phyloP scores from a whole-genome alignment of 257 asterid species.

The Knoxia roxburghii region DNA sequence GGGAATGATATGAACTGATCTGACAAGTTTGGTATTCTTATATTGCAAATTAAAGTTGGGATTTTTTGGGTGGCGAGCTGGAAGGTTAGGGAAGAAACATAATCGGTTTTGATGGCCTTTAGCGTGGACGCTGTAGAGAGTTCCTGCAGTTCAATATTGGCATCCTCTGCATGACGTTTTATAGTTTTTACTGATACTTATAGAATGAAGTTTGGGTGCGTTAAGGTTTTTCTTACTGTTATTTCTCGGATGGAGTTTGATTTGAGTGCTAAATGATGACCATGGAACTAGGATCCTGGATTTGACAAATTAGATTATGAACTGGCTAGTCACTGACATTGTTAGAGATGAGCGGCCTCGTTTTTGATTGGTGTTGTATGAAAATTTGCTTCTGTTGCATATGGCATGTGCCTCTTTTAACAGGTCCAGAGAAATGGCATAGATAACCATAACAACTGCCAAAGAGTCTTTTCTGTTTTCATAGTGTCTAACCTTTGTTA shows the following conservation, averaged over 20 bases:
- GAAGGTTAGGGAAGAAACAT: too few relatives aligned
- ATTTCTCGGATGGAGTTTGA: too few relatives aligned
- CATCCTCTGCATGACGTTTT: background rate
- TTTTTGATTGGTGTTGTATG: background rate
- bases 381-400: background rate
- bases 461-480: background rate
- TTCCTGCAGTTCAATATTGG: background rate
- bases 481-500: background rate
- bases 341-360: background rate
- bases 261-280: background rate
- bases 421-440: background rate
- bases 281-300: background rate
- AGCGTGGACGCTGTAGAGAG: background rate
- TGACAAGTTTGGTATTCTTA: background rate
- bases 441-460: background rate
- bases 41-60: background rate
- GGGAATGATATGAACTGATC: background rate
- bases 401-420: background rate
- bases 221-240: too few relatives aligned
- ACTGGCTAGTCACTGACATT: background rate
- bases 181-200: too few relatives aligned
- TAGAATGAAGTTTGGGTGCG: too few relatives aligned
- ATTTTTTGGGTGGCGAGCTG: too few relatives aligned
- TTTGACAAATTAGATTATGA: background rate
- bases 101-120: background rate